phyloP scores from a whole-genome alignment of 805 yeast species.

The Ogataea dorogensis region DNA sequence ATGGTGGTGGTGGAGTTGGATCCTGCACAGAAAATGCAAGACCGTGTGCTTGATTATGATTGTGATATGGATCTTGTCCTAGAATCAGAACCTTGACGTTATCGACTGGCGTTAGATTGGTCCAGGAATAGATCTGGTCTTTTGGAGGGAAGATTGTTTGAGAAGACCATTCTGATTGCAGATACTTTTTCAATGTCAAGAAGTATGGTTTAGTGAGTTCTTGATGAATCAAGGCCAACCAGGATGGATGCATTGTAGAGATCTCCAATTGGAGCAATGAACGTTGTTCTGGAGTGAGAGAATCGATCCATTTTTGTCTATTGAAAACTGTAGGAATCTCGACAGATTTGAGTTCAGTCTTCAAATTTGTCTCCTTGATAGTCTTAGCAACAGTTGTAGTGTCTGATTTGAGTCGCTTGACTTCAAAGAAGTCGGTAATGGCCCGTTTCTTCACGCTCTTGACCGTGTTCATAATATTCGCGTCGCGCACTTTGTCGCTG shows the following conservation, averaged over 20 bases:
- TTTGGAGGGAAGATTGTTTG: slow-evolving; percentile 73
- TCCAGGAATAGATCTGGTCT: slow-evolving; percentile 85
- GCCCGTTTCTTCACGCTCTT: slow-evolving; percentile 13
- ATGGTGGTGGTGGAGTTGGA: slow-evolving; percentile 85
- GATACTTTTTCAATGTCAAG: slow-evolving; percentile 63
- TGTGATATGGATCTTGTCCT: slow-evolving; percentile 98
- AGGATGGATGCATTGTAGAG: slow-evolving; percentile 64
- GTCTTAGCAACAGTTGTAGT: slow-evolving; percentile 3
- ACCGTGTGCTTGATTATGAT: slow-evolving; percentile 92
- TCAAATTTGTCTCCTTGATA: no score
- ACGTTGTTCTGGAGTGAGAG: slow-evolving; percentile 47
- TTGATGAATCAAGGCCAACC: slow-evolving; percentile 68
- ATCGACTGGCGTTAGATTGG: slow-evolving; percentile 74
- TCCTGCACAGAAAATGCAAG: slow-evolving; percentile 88
- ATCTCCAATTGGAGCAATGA: slow-evolving; percentile 65
- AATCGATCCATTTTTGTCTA: slow-evolving; percentile 49
- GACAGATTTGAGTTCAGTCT: no score
- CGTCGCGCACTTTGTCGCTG: slow-evolving; percentile 12
- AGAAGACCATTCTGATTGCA: slow-evolving; percentile 43
- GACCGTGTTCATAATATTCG: slow-evolving; percentile 7
- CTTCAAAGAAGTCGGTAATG: slow-evolving; percentile 20
- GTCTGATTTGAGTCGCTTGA: not conserved
- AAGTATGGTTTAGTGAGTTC: slow-evolving; percentile 88
- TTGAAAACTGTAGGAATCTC: slow-evolving; percentile 36
- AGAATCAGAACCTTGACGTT: slow-evolving; percentile 73